Conservation (phyloP, 768 basidiomycete species). For the Suillus ampliporus region DNA sequence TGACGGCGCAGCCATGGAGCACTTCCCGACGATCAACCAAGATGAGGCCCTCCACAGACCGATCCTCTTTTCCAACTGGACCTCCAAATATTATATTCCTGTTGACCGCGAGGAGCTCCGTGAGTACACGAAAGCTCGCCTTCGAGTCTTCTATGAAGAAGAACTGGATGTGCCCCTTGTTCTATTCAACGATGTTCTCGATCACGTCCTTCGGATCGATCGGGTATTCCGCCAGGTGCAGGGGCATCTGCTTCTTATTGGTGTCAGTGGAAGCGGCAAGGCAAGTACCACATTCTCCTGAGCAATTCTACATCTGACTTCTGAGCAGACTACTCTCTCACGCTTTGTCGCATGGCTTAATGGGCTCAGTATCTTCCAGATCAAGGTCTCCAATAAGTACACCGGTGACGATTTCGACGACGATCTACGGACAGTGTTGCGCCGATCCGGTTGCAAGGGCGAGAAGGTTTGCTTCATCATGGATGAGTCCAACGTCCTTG, state of each 20-base stretch:
- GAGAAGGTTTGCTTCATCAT: conserved; percentile 99
- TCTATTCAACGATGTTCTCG: conserved; percentile 97
- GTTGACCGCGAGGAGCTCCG: conserved; percentile 92
- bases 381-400: conserved; percentile 99
- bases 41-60: conserved; percentile 88
- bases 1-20: conserved; percentile 78
- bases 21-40: conserved; percentile 92
- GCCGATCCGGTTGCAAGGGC: conserved; percentile 95
- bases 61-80: conserved; percentile 99
- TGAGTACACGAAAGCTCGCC: conserved; percentile 95
- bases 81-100: conserved; percentile 94
- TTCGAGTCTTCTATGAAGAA: conserved; percentile 99
- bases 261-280: conserved; percentile 98
- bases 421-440: conserved; percentile 92
- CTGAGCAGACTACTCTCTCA: conserved; percentile 86
- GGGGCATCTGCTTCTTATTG: conserved; percentile 94
- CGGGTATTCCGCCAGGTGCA: conserved; percentile 99
- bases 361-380: conserved; percentile 97
- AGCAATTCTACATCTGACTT: conserved; percentile 21
- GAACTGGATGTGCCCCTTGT: conserved; percentile 98
- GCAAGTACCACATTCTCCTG: conserved; percentile 47
- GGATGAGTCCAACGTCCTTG: conserved; percentile 99
- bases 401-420: conserved; percentile 99
- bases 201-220: conserved; percentile 97
- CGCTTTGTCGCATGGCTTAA: conserved; percentile 99